Base-by-base conservation (phyloP, 2,329 filamentous ascomycete species). In the Emydomyces testavorans region DNA sequence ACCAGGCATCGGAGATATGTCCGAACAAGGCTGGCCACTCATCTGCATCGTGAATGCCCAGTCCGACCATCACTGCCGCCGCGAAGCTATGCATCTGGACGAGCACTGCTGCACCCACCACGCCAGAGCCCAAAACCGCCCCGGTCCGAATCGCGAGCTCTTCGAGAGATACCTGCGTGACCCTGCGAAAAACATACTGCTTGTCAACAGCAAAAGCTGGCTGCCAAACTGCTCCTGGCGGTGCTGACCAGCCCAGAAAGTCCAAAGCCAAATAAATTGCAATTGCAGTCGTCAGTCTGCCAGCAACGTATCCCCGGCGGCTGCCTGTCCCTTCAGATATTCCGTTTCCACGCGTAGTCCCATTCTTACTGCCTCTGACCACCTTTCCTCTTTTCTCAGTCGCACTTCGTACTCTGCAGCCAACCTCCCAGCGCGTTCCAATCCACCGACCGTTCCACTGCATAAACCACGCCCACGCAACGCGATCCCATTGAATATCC, bases 1-100 rank as follows among this genome's bases (percentile, higher is more conserved):
- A 51, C 21, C 48, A 51, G 13, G 48, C 28, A 18, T 51, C 41
- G 5, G 26, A 34, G 16, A 51, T 29, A 15, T 39, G 21, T 10
- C 51, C 51, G 21, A 49, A 53, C 8, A 46, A 6, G 10, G 29
- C 28, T n/a, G 51, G 51, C 46, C 49, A 53, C 11, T 43, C 37
- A n/a, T 32, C 40, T 20, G 42, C 38, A 5, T 20, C 20, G n/a
- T 32, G 31, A 3, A 39, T 28, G 1, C 46, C 46, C 10, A 47
- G 18, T 16, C 46, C 46, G 3, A 49, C 50, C 11, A 44, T 38
- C 10, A 49, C 21, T 10, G 38, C 36, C 23, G 46, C 35, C 16
- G 39, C 8, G 16, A 47, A 10, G 26, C 39, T 40, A 24, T 42
- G 32, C 2, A 46, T 6, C 36, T 38, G 15, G 11, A 20, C 16